Percentiles rank a stretch among this genome's conserved stretches.
Conservation (phyloP, 2,329 filamentous ascomycete genomes). For the Colletotrichum kahawae region DNA sequence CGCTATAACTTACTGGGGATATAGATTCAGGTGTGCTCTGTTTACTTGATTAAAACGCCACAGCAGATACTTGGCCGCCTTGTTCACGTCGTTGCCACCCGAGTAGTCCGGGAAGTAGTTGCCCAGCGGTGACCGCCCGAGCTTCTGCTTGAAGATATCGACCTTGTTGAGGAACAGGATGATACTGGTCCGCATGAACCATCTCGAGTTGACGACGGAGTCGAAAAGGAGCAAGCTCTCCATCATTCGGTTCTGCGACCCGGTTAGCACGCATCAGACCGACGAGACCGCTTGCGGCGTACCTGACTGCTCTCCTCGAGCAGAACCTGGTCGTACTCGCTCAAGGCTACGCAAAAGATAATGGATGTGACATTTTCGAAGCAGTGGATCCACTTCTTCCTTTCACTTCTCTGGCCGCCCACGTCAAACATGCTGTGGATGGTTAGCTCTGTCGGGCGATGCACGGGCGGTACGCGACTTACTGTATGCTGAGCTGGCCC, state of each 20-base stretch:
- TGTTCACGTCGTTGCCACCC: slow-evolving; percentile 96
- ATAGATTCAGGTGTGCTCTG: slow-evolving; percentile 91
- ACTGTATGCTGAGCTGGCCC: slow-evolving; percentile 99
- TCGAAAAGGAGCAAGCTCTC: slow-evolving; percentile 96
- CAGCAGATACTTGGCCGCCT: slow-evolving; percentile 94
- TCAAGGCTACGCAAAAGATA: slow-evolving; percentile 97
- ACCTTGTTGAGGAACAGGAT: slow-evolving; percentile 99
- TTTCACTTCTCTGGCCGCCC: slow-evolving; percentile 92
- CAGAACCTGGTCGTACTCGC: slow-evolving; percentile 97
- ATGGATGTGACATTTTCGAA: slow-evolving; percentile 99
- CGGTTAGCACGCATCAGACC: slow-evolving; percentile 22
- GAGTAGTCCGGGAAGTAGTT: slow-evolving; percentile 99
- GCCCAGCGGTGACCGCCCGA: slow-evolving; percentile 84
- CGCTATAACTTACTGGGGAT: slow-evolving; percentile 82
- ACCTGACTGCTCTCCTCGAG: slow-evolving; percentile 98
- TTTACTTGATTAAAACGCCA: slow-evolving; percentile 99
- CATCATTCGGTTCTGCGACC: slow-evolving; percentile 93
- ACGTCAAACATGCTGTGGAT: slow-evolving; percentile 95
- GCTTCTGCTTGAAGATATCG: slow-evolving; percentile 95
- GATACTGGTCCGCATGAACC: slow-evolving; percentile 99
- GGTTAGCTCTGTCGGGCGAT: not conserved
- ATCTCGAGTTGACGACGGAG: slow-evolving; percentile 97
- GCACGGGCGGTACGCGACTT: slow-evolving; percentile 41
- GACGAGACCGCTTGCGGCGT: slow-evolving; percentile 32
- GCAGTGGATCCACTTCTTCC: slow-evolving; percentile 99